phyloP scores from a whole-genome alignment of 345 rosid genomes.

The Ceriops zippeliana region DNA sequence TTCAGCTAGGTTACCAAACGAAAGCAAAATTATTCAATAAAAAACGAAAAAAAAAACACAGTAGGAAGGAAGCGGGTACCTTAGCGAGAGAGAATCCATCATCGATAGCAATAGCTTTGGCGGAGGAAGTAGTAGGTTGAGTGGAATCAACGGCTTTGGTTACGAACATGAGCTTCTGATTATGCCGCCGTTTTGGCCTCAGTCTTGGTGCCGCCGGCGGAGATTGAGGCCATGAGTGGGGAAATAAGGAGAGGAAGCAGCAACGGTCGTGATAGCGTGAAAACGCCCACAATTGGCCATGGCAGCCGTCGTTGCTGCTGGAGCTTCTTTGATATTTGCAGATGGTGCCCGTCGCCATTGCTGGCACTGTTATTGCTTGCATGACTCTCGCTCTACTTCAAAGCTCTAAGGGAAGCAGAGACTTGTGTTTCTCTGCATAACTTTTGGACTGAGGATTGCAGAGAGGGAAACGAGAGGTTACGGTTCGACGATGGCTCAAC shows the following conservation, averaged over 20 bases:
- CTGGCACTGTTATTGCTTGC: too few relatives aligned
- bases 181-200: slow-evolving; percentile 15
- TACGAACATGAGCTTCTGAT: slow-evolving; percentile 25
- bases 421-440: background rate
- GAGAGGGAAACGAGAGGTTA: background rate
- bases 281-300: too few relatives aligned
- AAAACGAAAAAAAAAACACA: background rate
- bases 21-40: background rate
- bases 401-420: too few relatives aligned
- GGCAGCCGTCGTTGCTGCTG: too few relatives aligned
- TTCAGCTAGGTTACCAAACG: background rate
- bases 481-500: background rate
- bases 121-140: slow-evolving; percentile 45
- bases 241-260: slow-evolving; percentile 32
- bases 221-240: slow-evolving; percentile 9
- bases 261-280: background rate
- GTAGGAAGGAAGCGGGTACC: slow-evolving; percentile 30
- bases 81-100: slow-evolving; percentile 77
- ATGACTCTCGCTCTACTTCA: too few relatives aligned
- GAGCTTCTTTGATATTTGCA: too few relatives aligned
- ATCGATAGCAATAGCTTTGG: slow-evolving; percentile 53
- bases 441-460: background rate
- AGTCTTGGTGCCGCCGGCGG: slow-evolving; percentile 8
- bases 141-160: slow-evolving; percentile 69
- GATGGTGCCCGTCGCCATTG: too few relatives aligned